A percentile compares a stretch with the other conserved stretches of the same genome.
These are phyloP conservation scores for Metarhizium album DNA, from an alignment of 2,329 filamentous ascomycete species.

Conservation along the genomic window DNA sequence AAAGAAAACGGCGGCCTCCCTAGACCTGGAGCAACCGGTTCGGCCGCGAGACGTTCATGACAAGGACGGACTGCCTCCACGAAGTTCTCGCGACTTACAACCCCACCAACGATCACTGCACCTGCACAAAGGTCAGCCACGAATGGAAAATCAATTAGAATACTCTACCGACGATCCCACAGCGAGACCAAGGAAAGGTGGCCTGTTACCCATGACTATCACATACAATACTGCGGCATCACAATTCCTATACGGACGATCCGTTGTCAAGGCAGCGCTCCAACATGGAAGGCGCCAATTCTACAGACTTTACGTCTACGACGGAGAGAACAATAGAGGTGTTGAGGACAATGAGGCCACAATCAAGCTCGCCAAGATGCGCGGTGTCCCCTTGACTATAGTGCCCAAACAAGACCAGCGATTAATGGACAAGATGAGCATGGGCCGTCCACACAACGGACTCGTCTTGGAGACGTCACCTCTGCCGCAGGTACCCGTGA, in stretches of 20 bases:
- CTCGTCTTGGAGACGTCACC: conserved; percentile 79
- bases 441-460: conserved; percentile 79
- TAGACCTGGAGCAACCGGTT: conserved; percentile 17
- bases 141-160: neutral
- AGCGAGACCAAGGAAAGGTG: conserved; percentile 13
- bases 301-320: conserved; percentile 75
- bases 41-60: conserved; percentile 4
- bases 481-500: conserved; percentile 60
- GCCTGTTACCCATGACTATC: conserved; percentile 26
- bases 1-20: conserved; percentile 16
- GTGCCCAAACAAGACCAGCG: conserved; percentile 52
- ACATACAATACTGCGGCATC: conserved; percentile 73
- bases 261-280: conserved; percentile 71
- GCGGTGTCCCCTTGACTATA: conserved; percentile 43
- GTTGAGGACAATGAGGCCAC: conserved; percentile 33
- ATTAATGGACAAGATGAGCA: conserved; percentile 74
- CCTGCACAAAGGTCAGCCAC: neutral
- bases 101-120: neutral
- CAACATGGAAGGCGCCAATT: conserved; percentile 55
- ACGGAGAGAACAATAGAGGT: conserved; percentile 42
- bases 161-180: neutral
- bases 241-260: conserved; percentile 81
- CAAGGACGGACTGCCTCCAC: neutral
- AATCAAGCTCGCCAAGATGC: conserved; percentile 33
- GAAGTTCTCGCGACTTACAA: neutral